Conservation (phyloP, 2,329 filamentous ascomycete genomes). For the Fusarium sp. region DNA sequence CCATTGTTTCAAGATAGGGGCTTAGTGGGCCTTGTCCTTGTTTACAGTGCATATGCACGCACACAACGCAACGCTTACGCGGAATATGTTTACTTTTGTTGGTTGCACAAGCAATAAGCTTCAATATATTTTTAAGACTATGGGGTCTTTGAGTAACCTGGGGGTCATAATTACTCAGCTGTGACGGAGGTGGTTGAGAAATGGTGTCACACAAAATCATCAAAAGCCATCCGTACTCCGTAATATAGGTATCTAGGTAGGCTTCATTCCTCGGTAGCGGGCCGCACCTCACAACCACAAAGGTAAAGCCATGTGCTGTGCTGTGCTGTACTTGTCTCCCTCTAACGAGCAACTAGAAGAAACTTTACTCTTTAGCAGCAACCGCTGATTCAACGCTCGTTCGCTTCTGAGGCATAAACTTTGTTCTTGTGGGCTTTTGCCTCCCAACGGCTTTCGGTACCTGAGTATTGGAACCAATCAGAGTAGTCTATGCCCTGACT, state of each 20-base stretch:
- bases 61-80: slow-evolving; percentile 2
- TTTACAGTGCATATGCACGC: neutral
- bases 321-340: neutral
- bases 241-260: neutral
- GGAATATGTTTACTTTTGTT: slow-evolving; percentile 19
- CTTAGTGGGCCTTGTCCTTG: neutral
- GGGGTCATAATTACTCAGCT: neutral
- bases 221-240: too few species aligned
- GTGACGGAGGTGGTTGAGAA: slow-evolving; percentile 11
- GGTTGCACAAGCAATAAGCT: neutral
- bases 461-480: slow-evolving; percentile 21
- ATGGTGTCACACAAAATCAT: neutral
- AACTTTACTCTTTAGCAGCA: neutral
- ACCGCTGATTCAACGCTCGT: neutral
- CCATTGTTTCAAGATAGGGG: slow-evolving; percentile 33
- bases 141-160: neutral
- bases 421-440: slow-evolving; percentile 8
- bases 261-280: slow-evolving; percentile 16
- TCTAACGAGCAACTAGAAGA: neutral
- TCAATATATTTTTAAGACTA: neutral
- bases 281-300: slow-evolving; percentile 2
- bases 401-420: slow-evolving; percentile 18
- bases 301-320: neutral
- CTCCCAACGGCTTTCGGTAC: slow-evolving; percentile 24
- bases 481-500: slow-evolving; percentile 17